A percentile compares a stretch with the other conserved stretches of the same genome.
Conservation (phyloP, 2,329 filamentous ascomycete species). For the Claviceps fusiformis region DNA sequence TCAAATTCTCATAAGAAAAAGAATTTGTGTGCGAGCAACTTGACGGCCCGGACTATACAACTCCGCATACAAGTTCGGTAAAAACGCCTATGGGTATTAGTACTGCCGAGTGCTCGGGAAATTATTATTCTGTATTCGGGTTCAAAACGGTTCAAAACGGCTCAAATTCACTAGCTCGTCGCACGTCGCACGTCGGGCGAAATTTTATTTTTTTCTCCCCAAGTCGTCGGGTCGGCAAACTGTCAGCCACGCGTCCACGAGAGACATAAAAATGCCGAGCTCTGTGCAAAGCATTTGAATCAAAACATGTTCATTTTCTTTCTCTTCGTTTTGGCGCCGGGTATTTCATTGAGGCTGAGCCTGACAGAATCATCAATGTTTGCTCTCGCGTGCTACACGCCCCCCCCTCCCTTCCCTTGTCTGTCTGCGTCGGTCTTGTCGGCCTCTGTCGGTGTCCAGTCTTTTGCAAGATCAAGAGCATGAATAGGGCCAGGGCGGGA, state of each 20-base stretch:
- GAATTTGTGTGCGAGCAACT: too few species aligned
- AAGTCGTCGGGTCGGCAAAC: too few species aligned
- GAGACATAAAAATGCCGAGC: too few species aligned
- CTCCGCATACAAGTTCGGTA: too few species aligned
- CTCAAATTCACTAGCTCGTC: neutral
- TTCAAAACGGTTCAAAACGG: neutral
- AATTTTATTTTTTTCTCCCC: neutral
- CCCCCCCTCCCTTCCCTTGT: neutral
- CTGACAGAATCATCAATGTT: neutral
- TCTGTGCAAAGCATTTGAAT: too few species aligned
- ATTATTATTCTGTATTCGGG: neutral
- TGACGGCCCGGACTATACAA: too few species aligned
- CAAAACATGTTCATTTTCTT: neutral
- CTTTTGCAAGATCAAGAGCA: neutral
- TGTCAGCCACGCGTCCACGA: too few species aligned
- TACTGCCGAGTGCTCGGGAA: neutral
- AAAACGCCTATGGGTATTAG: too few species aligned
- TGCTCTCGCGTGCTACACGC: neutral
- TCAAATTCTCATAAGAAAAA: too few species aligned
- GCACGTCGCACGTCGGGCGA: neutral
- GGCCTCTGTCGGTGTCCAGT: neutral
- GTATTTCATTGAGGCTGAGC: neutral
- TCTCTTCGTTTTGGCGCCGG: neutral
- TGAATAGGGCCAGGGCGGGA: neutral
- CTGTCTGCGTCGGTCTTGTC: neutral